A percentile compares a stretch with the other conserved stretches of the same genome.
phyloP scores from a whole-genome alignment of 2,329 filamentous ascomycete species.

The Podosphaera xanthii region DNA sequence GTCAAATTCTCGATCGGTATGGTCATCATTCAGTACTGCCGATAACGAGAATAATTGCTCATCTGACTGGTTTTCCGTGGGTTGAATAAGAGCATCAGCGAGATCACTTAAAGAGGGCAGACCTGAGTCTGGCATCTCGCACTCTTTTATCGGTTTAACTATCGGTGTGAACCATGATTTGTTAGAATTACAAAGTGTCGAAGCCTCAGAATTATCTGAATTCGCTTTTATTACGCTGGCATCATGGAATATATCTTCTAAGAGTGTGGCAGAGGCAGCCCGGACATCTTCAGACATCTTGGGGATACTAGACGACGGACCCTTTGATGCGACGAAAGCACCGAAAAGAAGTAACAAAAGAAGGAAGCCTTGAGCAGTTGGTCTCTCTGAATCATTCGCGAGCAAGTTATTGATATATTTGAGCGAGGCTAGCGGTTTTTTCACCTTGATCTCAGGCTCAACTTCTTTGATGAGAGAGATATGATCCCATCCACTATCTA shows the following conservation, averaged over 20 bases:
- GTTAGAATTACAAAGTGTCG: slow-evolving; percentile 30
- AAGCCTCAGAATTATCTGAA: slow-evolving; percentile 19
- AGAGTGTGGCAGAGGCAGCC: slow-evolving; percentile 51
- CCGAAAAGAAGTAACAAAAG: slow-evolving; percentile 93
- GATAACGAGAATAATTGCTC: slow-evolving; percentile 77
- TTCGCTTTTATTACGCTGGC: slow-evolving; percentile 32
- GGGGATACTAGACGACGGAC: slow-evolving; percentile 48
- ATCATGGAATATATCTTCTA: slow-evolving; percentile 66
- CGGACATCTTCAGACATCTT: slow-evolving; percentile 62
- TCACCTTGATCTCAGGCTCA: slow-evolving; percentile 37
- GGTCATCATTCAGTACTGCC: slow-evolving; percentile 67
- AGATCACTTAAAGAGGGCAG: slow-evolving; percentile 42
- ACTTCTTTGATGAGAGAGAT: slow-evolving; percentile 58
- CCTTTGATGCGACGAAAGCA: slow-evolving; percentile 83
- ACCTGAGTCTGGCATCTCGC: slow-evolving; percentile 25
- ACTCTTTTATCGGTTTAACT: slow-evolving; percentile 20
- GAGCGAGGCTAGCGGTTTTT: slow-evolving; percentile 25
- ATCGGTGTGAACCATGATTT: slow-evolving; percentile 21
- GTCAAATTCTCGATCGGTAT: slow-evolving; percentile 54
- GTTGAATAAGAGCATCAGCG: slow-evolving; percentile 44
- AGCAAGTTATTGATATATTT: slow-evolving; percentile 29
- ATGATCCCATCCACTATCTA: slow-evolving; percentile 65
- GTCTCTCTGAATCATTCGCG: slow-evolving; percentile 31
- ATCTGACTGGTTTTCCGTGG: slow-evolving; percentile 64
- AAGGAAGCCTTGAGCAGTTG: slow-evolving; percentile 56